phyloP scores from a whole-genome alignment of 768 basidiomycete genomes.

The Lyophyllum shimeji region DNA sequence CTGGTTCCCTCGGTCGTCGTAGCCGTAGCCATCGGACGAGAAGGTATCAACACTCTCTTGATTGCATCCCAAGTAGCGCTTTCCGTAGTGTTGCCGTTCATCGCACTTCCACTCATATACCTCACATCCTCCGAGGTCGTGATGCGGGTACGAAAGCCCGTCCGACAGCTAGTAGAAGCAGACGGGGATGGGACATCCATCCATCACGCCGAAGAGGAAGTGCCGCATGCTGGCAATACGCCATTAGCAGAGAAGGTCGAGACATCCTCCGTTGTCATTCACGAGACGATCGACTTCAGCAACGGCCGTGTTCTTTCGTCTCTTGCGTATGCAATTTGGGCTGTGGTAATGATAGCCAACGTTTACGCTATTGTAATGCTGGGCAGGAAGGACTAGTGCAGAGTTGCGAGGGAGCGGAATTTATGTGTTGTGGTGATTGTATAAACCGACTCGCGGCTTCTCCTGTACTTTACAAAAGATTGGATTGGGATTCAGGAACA shows the following conservation, averaged over 20 bases:
- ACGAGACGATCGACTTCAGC: conserved; percentile 37
- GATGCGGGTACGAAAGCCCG: conserved; percentile 56
- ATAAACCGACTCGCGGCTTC: background rate
- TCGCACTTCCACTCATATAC: conserved; percentile 70
- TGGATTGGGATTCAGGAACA: background rate
- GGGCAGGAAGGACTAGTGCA: conserved; percentile 23
- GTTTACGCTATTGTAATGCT: conserved; percentile 51
- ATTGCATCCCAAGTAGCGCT: conserved; percentile 77
- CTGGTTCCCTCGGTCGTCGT: conserved; percentile 70
- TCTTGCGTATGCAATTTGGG: conserved; percentile 47
- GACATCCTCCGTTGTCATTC: conserved; percentile 6
- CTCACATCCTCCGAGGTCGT: conserved; percentile 60
- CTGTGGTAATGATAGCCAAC: conserved; percentile 49
- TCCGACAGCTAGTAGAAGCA: background rate
- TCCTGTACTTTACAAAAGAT: background rate
- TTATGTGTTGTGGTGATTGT: background rate
- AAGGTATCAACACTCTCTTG: conserved; percentile 66
- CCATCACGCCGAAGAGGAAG: background rate
- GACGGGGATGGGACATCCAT: background rate
- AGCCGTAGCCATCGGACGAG: conserved; percentile 62
- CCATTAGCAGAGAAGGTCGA: conserved; percentile 10
- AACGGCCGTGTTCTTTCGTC: conserved; percentile 35
- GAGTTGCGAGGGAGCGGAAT: background rate
- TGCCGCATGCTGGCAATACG: background rate
- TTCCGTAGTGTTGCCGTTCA: conserved; percentile 72